Percentiles rank a stretch among this genome's conserved stretches.
Evolutionary conservation across 257 asterid species (phyloP).

Genomic region (Fraxinus anomala): DNA sequence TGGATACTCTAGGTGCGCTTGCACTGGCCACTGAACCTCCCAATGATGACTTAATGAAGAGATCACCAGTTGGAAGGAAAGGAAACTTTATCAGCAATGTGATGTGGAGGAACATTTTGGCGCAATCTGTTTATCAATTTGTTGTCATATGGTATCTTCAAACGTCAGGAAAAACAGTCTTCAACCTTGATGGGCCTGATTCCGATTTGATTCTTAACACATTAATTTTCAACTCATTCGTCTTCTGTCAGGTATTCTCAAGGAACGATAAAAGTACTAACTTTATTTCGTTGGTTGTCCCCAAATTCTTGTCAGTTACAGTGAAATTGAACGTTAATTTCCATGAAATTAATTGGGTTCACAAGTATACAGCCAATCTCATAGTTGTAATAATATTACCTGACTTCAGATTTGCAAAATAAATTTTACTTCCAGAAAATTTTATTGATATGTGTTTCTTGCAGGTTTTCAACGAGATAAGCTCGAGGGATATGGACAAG

Average conservation of each 20-base stretch:
- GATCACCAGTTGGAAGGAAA: constrained; percentile 82
- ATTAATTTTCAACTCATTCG: constrained; percentile 86
- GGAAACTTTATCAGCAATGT: constrained; percentile 88
- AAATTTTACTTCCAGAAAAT: neutral
- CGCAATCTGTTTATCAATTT: constrained; percentile 85
- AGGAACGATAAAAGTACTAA: neutral
- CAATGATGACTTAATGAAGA: constrained; percentile 71
- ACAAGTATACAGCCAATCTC: neutral
- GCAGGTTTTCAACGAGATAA: constrained; percentile 93
- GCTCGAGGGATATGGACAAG: constrained; percentile 95
- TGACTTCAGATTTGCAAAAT: neutral
- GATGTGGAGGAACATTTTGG: constrained; percentile 95
- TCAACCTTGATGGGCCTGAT: constrained; percentile 64
- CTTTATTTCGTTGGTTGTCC: neutral
- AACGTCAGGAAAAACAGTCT: constrained; percentile 67
- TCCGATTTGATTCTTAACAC: constrained; percentile 79
- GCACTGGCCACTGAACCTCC: constrained; percentile 99
- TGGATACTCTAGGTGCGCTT: constrained; percentile 99
- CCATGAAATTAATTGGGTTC: neutral
- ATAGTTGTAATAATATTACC: neutral
- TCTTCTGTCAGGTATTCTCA: constrained; percentile 78
- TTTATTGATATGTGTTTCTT: neutral
- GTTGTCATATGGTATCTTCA: constrained; percentile 90
- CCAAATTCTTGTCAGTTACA: neutral
- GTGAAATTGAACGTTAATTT: neutral